Evolutionary conservation across 768 basidiomycete species (phyloP).

Genomic region (Mrakia blollopis): DNA sequence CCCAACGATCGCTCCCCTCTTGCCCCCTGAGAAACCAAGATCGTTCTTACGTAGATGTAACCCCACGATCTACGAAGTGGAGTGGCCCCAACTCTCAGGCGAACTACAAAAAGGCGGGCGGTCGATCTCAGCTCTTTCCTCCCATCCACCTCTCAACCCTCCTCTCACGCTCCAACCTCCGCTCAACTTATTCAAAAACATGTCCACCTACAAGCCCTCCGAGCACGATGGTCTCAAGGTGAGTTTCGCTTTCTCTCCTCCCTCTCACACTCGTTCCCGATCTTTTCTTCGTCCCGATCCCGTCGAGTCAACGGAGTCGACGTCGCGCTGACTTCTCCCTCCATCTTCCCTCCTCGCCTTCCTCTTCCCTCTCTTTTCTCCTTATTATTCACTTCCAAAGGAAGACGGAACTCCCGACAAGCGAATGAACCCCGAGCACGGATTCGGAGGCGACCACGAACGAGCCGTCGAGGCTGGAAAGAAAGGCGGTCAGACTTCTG

Average conservation of each 20-base stretch:
- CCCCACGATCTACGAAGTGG: background rate
- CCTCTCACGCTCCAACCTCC: background rate
- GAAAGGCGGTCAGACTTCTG: constrained; percentile 23
- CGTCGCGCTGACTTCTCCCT: background rate
- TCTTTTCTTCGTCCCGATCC: background rate
- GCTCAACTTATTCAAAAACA: background rate
- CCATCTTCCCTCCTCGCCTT: background rate
- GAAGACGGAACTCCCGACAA: constrained; percentile 47
- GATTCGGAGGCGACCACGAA: constrained; percentile 36
- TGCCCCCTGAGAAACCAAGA: background rate
- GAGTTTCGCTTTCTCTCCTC: background rate
- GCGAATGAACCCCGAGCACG: constrained; percentile 45
- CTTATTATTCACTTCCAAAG: background rate
- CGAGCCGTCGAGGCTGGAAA: constrained; percentile 32
- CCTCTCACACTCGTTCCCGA: no score
- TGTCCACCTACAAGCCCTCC: constrained; percentile 44
- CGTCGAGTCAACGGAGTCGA: background rate
- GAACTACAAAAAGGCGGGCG: background rate
- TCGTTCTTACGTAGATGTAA: background rate
- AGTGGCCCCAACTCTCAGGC: background rate
- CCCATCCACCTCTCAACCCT: background rate
- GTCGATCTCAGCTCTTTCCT: no score
- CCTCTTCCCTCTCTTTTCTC: background rate
- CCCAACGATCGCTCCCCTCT: background rate
- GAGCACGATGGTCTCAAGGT: constrained; percentile 45